phyloP scores from a whole-genome alignment of 2,329 filamentous ascomycete genomes.

The Capronia epimyces region DNA sequence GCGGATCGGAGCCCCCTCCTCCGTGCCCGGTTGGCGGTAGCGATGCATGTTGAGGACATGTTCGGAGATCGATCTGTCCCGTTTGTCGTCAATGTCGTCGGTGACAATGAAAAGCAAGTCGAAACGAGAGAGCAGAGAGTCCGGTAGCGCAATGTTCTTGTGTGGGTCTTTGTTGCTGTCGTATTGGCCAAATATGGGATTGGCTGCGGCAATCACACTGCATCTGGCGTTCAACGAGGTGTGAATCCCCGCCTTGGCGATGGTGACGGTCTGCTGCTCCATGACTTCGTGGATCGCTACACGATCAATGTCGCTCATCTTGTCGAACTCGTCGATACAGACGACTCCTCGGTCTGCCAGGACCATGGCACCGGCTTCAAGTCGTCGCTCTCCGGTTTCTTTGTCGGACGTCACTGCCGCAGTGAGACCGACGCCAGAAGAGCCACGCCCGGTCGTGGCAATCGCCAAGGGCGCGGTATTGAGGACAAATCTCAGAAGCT shows the following conservation, averaged over 20 bases:
- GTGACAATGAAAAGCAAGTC: constrained; percentile 97
- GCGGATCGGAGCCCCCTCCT: constrained; percentile 89
- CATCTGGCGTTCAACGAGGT: constrained; percentile 95
- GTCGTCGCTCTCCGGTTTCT: constrained; percentile 87
- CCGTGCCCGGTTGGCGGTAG: constrained; percentile 84
- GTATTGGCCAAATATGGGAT: constrained; percentile 97
- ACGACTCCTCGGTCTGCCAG: constrained; percentile 94
- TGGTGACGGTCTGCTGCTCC: constrained; percentile 99
- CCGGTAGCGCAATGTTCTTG: constrained; percentile 94
- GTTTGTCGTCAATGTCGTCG: constrained; percentile 91
- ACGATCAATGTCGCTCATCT: constrained; percentile 97
- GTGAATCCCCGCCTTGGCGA: constrained; percentile 97
- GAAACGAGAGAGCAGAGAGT: constrained; percentile 95
- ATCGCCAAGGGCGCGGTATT: constrained; percentile 96
- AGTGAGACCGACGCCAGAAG: constrained; percentile 94
- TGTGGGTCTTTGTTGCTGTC: constrained; percentile 98
- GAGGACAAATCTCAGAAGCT: constrained; percentile 89
- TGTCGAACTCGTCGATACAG: constrained; percentile 99
- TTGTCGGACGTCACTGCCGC: constrained; percentile 95
- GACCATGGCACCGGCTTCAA: constrained; percentile 98
- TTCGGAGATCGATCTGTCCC: constrained; percentile 87
- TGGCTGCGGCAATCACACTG: constrained; percentile 92
- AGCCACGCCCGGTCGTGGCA: constrained; percentile 92
- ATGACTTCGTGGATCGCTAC: constrained; percentile 99
- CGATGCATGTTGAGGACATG: constrained; percentile 96